These are phyloP conservation scores for Neofusicoccum cordaticola DNA, from an alignment of 2,329 filamentous ascomycete genomes.

Conservation along the genomic window DNA sequence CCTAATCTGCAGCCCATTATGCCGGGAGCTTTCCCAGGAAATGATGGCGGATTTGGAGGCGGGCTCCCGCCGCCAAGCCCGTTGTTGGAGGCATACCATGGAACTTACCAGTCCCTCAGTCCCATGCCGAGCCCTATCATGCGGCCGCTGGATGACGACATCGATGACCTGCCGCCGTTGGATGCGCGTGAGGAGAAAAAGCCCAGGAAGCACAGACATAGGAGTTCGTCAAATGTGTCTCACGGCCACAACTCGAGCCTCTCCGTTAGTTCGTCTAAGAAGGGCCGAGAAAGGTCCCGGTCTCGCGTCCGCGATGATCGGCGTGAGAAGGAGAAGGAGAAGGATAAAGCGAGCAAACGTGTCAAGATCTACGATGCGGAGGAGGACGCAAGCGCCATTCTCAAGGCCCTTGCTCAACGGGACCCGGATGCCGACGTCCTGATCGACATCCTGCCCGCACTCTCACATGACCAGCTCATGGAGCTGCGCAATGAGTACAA, in stretches of 20 bases:
- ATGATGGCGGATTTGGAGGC: slow-evolving; percentile 21
- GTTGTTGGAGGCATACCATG: slow-evolving; percentile 85
- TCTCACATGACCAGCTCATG: slow-evolving; percentile 85
- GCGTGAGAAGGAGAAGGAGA: slow-evolving; percentile 45
- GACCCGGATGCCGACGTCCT: slow-evolving; percentile 65
- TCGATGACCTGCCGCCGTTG: slow-evolving; percentile 44
- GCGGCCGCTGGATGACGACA: slow-evolving; percentile 54
- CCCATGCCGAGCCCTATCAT: slow-evolving; percentile 83
- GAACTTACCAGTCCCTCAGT: slow-evolving; percentile 90
- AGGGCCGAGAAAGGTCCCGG: slow-evolving; percentile 28
- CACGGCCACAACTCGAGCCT: slow-evolving; percentile 31
- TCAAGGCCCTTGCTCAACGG: slow-evolving; percentile 68
- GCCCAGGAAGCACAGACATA: slow-evolving; percentile 14
- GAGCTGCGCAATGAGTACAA: slow-evolving; percentile 89
- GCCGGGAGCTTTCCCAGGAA: slow-evolving; percentile 30
- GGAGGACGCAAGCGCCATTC: slow-evolving; percentile 73
- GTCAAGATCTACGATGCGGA: slow-evolving; percentile 81
- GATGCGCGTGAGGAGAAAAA: slow-evolving; percentile 25
- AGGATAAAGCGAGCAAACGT: slow-evolving; percentile 42
- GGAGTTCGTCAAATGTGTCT: slow-evolving; percentile 25
- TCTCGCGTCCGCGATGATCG: slow-evolving; percentile 23
- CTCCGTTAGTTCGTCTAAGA: slow-evolving; percentile 28
- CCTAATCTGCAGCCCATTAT: slow-evolving; percentile 39
- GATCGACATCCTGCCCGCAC: slow-evolving; percentile 77
- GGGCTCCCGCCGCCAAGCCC: slow-evolving; percentile 71